Conservation (phyloP, 2,329 filamentous ascomycete genomes). For the Fusarium albosuccineum region DNA sequence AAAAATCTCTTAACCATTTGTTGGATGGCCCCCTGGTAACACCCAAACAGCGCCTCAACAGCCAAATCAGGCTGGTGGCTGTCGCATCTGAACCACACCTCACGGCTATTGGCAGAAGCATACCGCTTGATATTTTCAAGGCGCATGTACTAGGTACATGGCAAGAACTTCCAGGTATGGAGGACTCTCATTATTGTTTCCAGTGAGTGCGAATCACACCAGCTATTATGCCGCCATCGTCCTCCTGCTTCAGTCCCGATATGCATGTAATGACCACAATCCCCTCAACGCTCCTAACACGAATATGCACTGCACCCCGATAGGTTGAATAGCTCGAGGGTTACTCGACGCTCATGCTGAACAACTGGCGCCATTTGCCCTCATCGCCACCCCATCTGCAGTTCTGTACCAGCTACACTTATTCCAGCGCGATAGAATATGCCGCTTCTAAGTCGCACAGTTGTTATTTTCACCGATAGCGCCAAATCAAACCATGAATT, state of each 20-base stretch:
- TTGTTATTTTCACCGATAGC: neutral
- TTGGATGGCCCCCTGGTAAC: too few species aligned
- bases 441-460: neutral
- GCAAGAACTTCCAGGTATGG: too few species aligned
- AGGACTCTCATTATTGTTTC: neutral
- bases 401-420: neutral
- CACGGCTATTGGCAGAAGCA: too few species aligned
- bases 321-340: neutral
- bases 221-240: slow-evolving; percentile 1
- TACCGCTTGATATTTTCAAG: too few species aligned
- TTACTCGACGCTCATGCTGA: neutral
- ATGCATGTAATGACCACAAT: neutral
- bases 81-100: too few species aligned
- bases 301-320: neutral
- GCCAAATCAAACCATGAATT: neutral
- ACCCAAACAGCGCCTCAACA: too few species aligned
- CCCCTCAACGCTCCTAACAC: neutral
- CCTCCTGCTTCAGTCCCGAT: slow-evolving; percentile 7
- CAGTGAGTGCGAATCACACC: slow-evolving; percentile 1
- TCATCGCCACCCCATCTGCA: slow-evolving; percentile 1
- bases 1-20: too few species aligned
- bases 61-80: too few species aligned
- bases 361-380: neutral
- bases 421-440: neutral
- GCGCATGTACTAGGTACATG: too few species aligned